These are phyloP conservation scores for Neopestalotiopsis sp. DNA, from an alignment of 2,329 filamentous ascomycete genomes.

Conservation along the genomic window DNA sequence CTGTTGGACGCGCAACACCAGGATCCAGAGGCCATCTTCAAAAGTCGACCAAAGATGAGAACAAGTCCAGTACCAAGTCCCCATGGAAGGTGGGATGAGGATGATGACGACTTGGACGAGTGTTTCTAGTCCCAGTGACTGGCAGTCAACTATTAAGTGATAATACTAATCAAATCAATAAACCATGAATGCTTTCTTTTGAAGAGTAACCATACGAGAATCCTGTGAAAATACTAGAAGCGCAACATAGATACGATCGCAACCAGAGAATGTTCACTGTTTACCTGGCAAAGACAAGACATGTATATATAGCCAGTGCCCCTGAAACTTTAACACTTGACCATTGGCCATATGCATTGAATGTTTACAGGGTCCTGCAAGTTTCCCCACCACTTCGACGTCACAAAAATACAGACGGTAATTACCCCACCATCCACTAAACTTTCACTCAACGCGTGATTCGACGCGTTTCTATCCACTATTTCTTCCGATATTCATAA, in stretches of 20 bases:
- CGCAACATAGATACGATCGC: no score
- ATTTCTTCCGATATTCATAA: background rate
- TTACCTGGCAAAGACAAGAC: no score
- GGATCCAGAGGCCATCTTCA: constrained; percentile 85
- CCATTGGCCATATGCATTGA: no score
- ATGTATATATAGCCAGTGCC: no score
- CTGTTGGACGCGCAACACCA: constrained; percentile 68
- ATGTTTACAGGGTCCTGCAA: background rate
- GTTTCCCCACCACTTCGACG: background rate
- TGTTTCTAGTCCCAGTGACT: background rate
- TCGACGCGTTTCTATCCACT: background rate
- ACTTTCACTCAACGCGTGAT: constrained; percentile 4
- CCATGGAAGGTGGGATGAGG: constrained; percentile 33
- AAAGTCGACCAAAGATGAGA: constrained; percentile 79
- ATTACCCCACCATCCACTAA: constrained; percentile 1
- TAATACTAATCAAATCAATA: background rate
- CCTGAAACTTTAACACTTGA: no score
- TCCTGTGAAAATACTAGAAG: no score
- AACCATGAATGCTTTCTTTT: no score
- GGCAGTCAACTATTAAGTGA: background rate
- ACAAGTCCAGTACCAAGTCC: constrained; percentile 70
- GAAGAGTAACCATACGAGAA: no score
- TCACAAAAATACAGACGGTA: background rate
- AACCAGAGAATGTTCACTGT: no score
- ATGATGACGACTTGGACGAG: background rate